Base-by-base conservation (phyloP, 192 early-diverging fungal genomes). In the Rhizoclosmatium globosum region DNA sequence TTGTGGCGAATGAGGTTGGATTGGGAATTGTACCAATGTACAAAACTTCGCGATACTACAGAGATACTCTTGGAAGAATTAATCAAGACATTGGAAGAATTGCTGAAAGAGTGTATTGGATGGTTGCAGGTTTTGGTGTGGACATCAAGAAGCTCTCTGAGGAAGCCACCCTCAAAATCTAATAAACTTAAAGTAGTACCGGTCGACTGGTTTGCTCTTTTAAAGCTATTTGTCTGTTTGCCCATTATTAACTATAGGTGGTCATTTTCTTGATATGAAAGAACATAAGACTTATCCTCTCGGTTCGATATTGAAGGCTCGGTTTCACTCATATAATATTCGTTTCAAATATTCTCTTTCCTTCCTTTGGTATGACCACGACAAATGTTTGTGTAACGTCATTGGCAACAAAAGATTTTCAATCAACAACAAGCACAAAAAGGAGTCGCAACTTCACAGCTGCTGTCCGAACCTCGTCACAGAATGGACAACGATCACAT, bases 141-240 rank as follows among this genome's bases (percentile, higher is more conserved):
- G 80, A 81, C 45, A 57, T 81, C 46, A 81, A 81, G 61, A 47
- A 71, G 56, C 45, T 81, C 64, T 47, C 66, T 11, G 78, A n/a
- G 9, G 80, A 76, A 48, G 80, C 80, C 1, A 81, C 74, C n/a
- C 80, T 81, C n/a, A n/a, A n/a, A n/a, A n/a, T n/a, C n/a, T n/a
- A n/a, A n/a, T n/a, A n/a, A n/a, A n/a, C n/a, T n/a, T n/a, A n/a
- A n/a, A n/a, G n/a, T n/a, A n/a, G n/a, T n/a, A n/a, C n/a, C n/a
- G n/a, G n/a, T n/a, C n/a, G n/a, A n/a, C n/a, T n/a, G n/a, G n/a
- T n/a, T n/a, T n/a, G n/a, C n/a, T n/a, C n/a, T n/a, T n/a, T n/a
- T n/a, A n/a, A n/a, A n/a, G n/a, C n/a, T n/a, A n/a, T n/a, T n/a
- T n/a, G n/a, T n/a, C n/a, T n/a, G n/a, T n/a, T n/a, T n/a, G n/a